Percentiles rank a stretch among this genome's conserved stretches.
Evolutionary conservation across 192 early-diverging fungal species (phyloP).

Genomic region (Phlyctochytrium bullatum): DNA sequence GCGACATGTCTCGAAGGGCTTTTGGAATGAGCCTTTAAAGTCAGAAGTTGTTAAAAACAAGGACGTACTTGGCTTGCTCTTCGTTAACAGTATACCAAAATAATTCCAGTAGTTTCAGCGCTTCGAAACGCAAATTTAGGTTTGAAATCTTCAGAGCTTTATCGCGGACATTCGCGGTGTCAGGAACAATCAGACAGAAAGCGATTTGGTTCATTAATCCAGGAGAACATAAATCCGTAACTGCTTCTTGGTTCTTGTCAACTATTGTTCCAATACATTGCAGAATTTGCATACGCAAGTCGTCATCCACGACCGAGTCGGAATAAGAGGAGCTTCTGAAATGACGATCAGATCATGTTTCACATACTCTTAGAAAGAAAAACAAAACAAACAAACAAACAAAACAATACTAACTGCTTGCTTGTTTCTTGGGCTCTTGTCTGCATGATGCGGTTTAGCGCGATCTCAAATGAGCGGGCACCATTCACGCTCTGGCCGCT

Average conservation of each 20-base stretch:
- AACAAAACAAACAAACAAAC: not conserved
- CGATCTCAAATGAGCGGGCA: not conserved
- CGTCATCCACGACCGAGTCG: constrained; percentile 11
- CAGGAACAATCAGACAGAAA: not conserved
- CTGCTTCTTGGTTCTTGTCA: not conserved
- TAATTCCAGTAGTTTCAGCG: constrained; percentile 2
- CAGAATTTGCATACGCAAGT: constrained; percentile 18
- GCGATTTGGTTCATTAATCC: constrained; percentile 7
- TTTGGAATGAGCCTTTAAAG: constrained; percentile 19
- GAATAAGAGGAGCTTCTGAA: not conserved
- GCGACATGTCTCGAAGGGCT: constrained; percentile 19
- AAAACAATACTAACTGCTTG: too few relatives aligned
- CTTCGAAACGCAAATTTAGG: constrained; percentile 4
- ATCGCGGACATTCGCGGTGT: not conserved
- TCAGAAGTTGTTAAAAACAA: constrained; percentile 4
- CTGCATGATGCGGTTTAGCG: not conserved
- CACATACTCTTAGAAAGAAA: not conserved
- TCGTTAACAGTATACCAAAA: too few relatives aligned
- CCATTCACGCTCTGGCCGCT: not conserved
- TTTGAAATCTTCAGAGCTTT: not conserved
- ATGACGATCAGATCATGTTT: too few relatives aligned
- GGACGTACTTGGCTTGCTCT: too few relatives aligned
- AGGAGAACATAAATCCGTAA: not conserved
- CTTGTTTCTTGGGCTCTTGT: not conserved
- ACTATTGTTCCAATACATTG: constrained; percentile 13